Percentiles rank a stretch among this genome's conserved stretches.
Evolutionary conservation across 495 filamentous ascomycete genomes (phyloP).

Genomic region (Pyrenula massariospora): DNA sequence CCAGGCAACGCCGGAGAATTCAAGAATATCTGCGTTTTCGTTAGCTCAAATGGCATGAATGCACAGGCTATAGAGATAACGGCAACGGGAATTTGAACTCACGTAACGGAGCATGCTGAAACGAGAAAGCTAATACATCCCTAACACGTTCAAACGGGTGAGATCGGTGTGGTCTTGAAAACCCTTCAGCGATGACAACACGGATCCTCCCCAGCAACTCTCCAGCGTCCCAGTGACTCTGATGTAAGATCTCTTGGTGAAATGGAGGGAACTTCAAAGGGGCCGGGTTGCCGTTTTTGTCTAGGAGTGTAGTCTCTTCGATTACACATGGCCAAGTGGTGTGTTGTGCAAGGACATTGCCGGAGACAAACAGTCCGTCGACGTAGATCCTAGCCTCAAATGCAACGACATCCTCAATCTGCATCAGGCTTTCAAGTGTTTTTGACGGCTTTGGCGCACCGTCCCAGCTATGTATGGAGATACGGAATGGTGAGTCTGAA

Average conservation of each 20-base stretch:
- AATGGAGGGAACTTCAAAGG: slow-evolving; percentile 63
- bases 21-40: slow-evolving; percentile 54
- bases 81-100: no score
- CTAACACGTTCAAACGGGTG: slow-evolving; percentile 57
- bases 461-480: slow-evolving; percentile 79
- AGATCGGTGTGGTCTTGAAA: slow-evolving; percentile 31
- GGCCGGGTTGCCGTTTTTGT: slow-evolving; percentile 47
- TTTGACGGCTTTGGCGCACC: slow-evolving; percentile 45
- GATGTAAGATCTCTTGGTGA: slow-evolving; percentile 55
- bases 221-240: slow-evolving; percentile 60
- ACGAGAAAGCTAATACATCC: slow-evolving; percentile 68
- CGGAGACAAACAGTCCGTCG: slow-evolving; percentile 59
- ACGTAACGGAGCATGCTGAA: slow-evolving; percentile 79
- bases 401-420: slow-evolving; percentile 45
- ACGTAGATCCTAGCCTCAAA: slow-evolving; percentile 61
- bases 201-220: slow-evolving; percentile 65
- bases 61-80: background rate
- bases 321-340: slow-evolving; percentile 53
- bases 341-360: slow-evolving; percentile 38
- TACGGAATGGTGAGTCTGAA: slow-evolving; percentile 48
- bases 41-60: background rate
- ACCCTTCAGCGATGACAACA: slow-evolving; percentile 68
- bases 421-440: slow-evolving; percentile 46
- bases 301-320: slow-evolving; percentile 29
- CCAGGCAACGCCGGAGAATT: slow-evolving; percentile 69